Conservation (phyloP, 305 asterid genomes). For the Andrographis paniculata region DNA sequence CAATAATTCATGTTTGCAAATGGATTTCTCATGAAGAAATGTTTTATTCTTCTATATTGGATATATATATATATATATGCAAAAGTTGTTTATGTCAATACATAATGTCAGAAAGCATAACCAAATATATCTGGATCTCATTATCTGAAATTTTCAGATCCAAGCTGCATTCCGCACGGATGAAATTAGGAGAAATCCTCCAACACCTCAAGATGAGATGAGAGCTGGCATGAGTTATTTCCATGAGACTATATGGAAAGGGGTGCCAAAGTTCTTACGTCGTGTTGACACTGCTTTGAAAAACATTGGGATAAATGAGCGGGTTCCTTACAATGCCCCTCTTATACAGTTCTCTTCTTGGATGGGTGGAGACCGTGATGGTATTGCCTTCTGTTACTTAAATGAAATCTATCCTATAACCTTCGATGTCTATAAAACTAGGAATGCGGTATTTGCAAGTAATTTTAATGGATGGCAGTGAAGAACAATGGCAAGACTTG, state of each 20-base stretch:
- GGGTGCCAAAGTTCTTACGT: conserved; percentile 83
- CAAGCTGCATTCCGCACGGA: conserved; percentile 97
- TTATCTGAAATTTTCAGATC: conserved; percentile 39
- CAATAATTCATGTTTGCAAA: too few relatives aligned
- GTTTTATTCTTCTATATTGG: too few relatives aligned
- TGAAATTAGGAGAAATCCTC: conserved; percentile 87
- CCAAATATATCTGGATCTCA: background rate
- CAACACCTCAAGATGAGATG: conserved; percentile 95
- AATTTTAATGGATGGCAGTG: background rate
- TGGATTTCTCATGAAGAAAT: too few relatives aligned
- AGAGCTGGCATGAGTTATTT: conserved; percentile 96
- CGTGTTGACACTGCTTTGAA: conserved; percentile 91
- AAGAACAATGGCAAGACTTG: background rate
- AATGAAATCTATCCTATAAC: background rate
- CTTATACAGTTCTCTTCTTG: conserved; percentile 87
- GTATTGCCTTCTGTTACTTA: conserved; percentile 29
- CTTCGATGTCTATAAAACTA: background rate
- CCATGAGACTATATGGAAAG: conserved; percentile 94
- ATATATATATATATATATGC: too few relatives aligned
- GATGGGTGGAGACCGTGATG: conserved; percentile 98
- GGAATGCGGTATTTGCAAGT: background rate
- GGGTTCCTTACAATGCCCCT: conserved; percentile 88
- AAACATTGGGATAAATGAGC: conserved; percentile 84
- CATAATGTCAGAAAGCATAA: too few relatives aligned
- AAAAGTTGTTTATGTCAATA: too few relatives aligned